A percentile compares a stretch with the other conserved stretches of the same genome.
Evolutionary conservation across 148 eudicot genomes (phyloP).

Genomic region (Silene uniflora): DNA sequence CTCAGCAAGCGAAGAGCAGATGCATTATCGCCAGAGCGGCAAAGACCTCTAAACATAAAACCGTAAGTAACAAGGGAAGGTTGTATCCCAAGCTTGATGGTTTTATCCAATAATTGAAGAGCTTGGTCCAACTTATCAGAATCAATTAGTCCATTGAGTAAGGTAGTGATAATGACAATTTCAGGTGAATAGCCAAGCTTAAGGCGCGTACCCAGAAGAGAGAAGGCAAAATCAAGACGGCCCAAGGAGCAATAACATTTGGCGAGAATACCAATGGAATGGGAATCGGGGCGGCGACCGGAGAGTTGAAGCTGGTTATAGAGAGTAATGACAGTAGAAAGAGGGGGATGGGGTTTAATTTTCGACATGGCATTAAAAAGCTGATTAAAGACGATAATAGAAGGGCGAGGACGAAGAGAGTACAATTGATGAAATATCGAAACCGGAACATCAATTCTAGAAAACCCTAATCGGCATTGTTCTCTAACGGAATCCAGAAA

Average conservation of each 20-base stretch:
- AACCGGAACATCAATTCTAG: neutral
- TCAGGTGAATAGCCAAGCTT: neutral
- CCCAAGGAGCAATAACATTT: neutral
- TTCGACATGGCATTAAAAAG: neutral
- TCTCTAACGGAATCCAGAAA: neutral
- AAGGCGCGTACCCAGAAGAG: neutral
- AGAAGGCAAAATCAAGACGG: neutral
- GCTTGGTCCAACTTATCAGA: neutral
- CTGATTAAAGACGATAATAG: too few relatives aligned
- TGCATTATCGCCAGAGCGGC: neutral
- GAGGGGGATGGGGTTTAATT: slow-evolving; percentile 10
- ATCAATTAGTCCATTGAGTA: neutral
- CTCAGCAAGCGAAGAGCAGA: neutral
- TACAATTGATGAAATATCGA: slow-evolving; percentile 1
- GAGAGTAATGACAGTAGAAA: slow-evolving; percentile 10
- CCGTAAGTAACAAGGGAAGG: neutral
- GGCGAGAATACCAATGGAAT: neutral
- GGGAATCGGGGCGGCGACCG: neutral
- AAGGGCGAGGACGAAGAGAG: neutral
- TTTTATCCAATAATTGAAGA: slow-evolving; percentile 1
- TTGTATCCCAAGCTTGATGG: neutral
- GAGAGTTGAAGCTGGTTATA: neutral
- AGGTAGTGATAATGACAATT: neutral
- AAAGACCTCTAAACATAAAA: slow-evolving; percentile 7
- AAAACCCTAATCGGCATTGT: slow-evolving; percentile 7